Conservation (phyloP, 2,329 filamentous ascomycete species). For the Fusarium torreyae region DNA sequence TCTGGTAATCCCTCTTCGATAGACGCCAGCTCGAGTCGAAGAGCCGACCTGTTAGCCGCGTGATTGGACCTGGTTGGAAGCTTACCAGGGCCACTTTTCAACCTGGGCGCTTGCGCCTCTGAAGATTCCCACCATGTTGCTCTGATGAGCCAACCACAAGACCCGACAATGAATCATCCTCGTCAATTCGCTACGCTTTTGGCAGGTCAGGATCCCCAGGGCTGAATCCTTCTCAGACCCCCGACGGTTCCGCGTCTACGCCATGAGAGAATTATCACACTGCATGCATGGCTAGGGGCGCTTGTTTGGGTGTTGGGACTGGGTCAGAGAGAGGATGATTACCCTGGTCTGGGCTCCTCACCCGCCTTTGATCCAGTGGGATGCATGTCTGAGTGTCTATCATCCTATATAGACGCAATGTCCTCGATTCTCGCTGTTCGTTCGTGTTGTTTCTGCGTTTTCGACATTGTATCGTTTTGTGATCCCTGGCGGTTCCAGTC, state of each 20-base stretch:
- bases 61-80: conserved; percentile 49
- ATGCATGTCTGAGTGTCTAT: conserved; percentile 29
- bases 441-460: conserved; percentile 35
- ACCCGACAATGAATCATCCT: conserved; percentile 24
- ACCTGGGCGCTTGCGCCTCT: conserved; percentile 51
- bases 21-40: conserved; percentile 52
- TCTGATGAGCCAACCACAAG: conserved; percentile 43
- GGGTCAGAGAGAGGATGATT: conserved; percentile 23
- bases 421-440: conserved; percentile 46
- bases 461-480: conserved; percentile 41
- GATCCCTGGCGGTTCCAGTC: conserved; percentile 47
- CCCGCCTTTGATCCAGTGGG: conserved; percentile 28
- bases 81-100: conserved; percentile 33
- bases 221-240: conserved; percentile 42
- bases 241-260: conserved; percentile 41
- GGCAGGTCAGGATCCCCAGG: conserved; percentile 27
- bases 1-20: conserved; percentile 43
- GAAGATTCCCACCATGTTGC: conserved; percentile 41
- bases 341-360: conserved; percentile 21
- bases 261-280: conserved; percentile 48
- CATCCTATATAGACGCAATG: conserved; percentile 50
- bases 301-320: conserved; percentile 41
- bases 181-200: conserved; percentile 28
- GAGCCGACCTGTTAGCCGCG: conserved; percentile 49
- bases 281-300: conserved; percentile 52